Conservation (phyloP, 2,329 filamentous ascomycete genomes). For the Akanthomyces muscarius region DNA sequence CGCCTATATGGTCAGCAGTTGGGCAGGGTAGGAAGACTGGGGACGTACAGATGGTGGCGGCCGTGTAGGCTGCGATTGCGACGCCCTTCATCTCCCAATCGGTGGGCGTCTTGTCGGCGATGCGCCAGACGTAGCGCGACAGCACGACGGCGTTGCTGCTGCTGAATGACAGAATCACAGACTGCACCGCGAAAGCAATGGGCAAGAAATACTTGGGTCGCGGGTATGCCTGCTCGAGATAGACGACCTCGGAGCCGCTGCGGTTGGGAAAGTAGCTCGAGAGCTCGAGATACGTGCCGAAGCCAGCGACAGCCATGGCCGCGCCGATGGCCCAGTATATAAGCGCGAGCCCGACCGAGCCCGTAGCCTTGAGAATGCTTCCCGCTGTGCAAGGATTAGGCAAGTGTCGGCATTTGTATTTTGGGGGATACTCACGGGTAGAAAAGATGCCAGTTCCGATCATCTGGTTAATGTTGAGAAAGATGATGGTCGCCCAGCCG, state of each 20-base stretch:
- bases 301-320: slow-evolving; percentile 51
- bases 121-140: slow-evolving; percentile 59
- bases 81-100: slow-evolving; percentile 66
- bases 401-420: neutral
- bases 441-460: slow-evolving; percentile 62
- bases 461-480: slow-evolving; percentile 60
- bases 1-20: slow-evolving; percentile 25
- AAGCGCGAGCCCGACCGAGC: slow-evolving; percentile 58
- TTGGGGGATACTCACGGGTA: slow-evolving; percentile 46
- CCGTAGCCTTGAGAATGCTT: slow-evolving; percentile 54
- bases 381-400: slow-evolving; percentile 39
- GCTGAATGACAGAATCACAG: slow-evolving; percentile 60
- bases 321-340: slow-evolving; percentile 64
- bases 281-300: slow-evolving; percentile 60
- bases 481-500: slow-evolving; percentile 51
- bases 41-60: slow-evolving; percentile 51
- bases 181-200: slow-evolving; percentile 60
- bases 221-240: slow-evolving; percentile 64
- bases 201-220: slow-evolving; percentile 62
- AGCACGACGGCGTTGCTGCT: slow-evolving; percentile 63
- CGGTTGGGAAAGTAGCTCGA: slow-evolving; percentile 63
- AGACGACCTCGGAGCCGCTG: slow-evolving; percentile 63
- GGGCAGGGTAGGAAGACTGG: neutral
- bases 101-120: slow-evolving; percentile 45
- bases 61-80: slow-evolving; percentile 59